Evolutionary conservation across 1,284 basidiomycete genomes (phyloP).

Genomic region (Boletus smithii): DNA sequence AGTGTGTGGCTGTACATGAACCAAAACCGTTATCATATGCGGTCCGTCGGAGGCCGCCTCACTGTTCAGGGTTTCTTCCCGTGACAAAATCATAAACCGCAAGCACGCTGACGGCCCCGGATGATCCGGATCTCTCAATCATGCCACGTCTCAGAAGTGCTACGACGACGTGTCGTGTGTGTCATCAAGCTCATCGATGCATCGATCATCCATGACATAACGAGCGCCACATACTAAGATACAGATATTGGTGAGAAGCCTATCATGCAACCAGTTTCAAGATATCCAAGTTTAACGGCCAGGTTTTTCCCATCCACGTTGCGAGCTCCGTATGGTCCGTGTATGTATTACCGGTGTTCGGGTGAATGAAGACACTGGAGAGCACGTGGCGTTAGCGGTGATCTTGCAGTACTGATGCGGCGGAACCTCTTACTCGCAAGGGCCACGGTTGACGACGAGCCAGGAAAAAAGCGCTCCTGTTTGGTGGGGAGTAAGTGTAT

Average conservation of each 20-base stretch:
- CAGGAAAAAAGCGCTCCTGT: slow-evolving; percentile 42
- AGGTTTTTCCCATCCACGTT: slow-evolving; percentile 68
- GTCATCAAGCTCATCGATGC: no score
- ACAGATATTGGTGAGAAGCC: background rate
- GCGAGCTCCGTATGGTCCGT: slow-evolving; percentile 63
- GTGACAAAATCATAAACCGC: no score
- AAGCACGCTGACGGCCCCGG: no score
- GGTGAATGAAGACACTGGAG: slow-evolving; percentile 65
- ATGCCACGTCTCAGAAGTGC: no score
- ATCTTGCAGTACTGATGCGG: background rate
- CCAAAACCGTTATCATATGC: no score
- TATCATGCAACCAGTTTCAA: slow-evolving; percentile 21
- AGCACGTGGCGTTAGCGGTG: slow-evolving; percentile 1
- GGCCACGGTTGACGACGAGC: slow-evolving; percentile 41
- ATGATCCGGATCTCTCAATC: no score
- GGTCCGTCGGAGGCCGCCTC: no score
- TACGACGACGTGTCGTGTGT: no score
- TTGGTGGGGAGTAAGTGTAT: slow-evolving; percentile 38
- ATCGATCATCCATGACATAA: no score
- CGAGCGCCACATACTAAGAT: no score
- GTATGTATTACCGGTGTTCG: slow-evolving; percentile 60
- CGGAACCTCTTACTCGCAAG: slow-evolving; percentile 32
- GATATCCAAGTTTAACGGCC: slow-evolving; percentile 49
- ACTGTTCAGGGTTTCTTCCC: no score
- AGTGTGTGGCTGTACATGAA: no score